Base-by-base conservation (phyloP, 257 asterid species). In the Salvia miltiorrhiza region DNA sequence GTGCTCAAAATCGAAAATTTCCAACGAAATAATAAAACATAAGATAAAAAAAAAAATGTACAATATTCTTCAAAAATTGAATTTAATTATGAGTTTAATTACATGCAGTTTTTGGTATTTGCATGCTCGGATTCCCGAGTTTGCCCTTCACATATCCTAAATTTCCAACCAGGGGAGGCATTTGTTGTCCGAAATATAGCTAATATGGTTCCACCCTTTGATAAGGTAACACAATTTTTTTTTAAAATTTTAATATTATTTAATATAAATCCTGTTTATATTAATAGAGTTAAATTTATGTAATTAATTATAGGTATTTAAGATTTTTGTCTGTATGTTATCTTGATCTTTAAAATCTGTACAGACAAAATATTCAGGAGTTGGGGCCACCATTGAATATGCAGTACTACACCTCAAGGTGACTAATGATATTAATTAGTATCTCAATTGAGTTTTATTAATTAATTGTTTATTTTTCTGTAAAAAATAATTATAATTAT, bases 401-500 rank as follows among this genome's bases (percentile, higher is more conserved):
- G 98, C 98, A 45, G 92, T 93, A 10, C 49, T 88, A 59, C 88
- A 90, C 76, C 81, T 90, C 10, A 90, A 93, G 98, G 97, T 90
- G 71, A 74, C 35, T 48, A 47, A 2, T 44, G 0, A 19, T 19
- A 58, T 32, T 26, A 11, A 24, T 43, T 16, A 13, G 28, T 28
- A 49, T 12, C 17, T 24, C 1, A 3, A 11, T 19, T 12, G n/a
- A n/a, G n/a, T n/a, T n/a, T n/a, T n/a, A n/a, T n/a, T n/a, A n/a
- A n/a, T n/a, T n/a, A n/a, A n/a, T n/a, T n/a, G n/a, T n/a, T n/a
- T n/a, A n/a, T n/a, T n/a, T 16, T 30, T 30, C 4, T 1, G 35
- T 30, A 2, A 1, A 30, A 43, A 56, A n/a, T 30, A 6, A 17
- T 11, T 61, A 40, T 52, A 41, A 65, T 73, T 0, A 16, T 6